A percentile compares a stretch with the other conserved stretches of the same genome.
phyloP scores from a whole-genome alignment of 768 basidiomycete genomes.

The Naganishia onofrii region DNA sequence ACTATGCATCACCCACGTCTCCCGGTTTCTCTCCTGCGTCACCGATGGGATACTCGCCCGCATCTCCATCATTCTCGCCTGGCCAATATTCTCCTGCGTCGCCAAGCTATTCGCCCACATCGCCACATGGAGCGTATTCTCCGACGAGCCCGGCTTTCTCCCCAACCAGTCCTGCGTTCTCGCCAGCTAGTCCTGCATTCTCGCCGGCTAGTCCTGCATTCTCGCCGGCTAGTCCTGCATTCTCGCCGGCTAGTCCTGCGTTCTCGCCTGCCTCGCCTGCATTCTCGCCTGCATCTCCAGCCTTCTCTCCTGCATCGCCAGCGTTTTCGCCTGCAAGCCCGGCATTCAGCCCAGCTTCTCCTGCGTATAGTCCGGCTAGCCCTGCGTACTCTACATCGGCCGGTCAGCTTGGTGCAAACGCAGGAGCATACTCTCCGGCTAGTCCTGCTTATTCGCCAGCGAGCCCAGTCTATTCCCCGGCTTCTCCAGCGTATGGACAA shows the following conservation, averaged over 20 bases:
- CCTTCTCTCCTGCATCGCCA: conserved; percentile 80
- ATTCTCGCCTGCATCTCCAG: conserved; percentile 79
- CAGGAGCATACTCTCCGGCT: conserved; percentile 85
- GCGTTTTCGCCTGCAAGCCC: conserved; percentile 85
- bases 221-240: conserved; percentile 53
- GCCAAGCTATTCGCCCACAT: conserved; percentile 42
- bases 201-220: conserved; percentile 43
- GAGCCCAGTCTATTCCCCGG: conserved; percentile 31
- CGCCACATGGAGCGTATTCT: conserved; percentile 39
- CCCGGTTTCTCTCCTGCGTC: conserved; percentile 30
- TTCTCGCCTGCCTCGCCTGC: conserved; percentile 74
- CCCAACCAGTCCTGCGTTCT: conserved; percentile 64
- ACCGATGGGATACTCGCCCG: conserved; percentile 47
- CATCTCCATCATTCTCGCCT: conserved; percentile 52
- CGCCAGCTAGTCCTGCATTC: conserved; percentile 61
- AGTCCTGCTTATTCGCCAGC: conserved; percentile 64
- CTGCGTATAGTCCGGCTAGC: conserved; percentile 56
- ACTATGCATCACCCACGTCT: conserved; percentile 57
- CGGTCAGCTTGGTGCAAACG: conserved; percentile 1
- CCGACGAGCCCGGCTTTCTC: conserved; percentile 49
- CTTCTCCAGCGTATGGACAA: conserved; percentile 27
- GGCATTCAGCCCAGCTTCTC: conserved; percentile 89
- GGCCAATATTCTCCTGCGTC: conserved; percentile 45
- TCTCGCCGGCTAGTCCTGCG: conserved; percentile 84
- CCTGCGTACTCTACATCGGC: conserved; percentile 13